Base-by-base conservation (phyloP, 306 rosid species). In the Ormosia semicastrata region DNA sequence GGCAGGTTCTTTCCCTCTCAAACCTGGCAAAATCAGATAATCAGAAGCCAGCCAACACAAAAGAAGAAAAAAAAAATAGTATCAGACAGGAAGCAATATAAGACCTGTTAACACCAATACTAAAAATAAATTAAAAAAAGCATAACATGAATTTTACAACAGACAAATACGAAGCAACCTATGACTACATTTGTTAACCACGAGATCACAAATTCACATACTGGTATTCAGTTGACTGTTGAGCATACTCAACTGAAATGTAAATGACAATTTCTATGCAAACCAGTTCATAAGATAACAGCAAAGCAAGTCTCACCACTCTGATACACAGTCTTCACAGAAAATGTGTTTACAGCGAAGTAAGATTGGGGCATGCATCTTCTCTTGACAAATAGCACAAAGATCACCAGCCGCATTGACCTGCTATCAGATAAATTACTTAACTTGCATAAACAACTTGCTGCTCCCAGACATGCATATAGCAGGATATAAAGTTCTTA, bases 351-450 rank as follows among this genome's bases (percentile, higher is more conserved):
- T 95, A 85, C 99, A 96, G 34, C 94, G 91, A 67, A 96, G 98
- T 56, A 91, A 85, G 81, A 96, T 86, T 52, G 99, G 99, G 60
- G 94, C 89, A 79, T 92, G 98, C 98, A 96, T 96, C 92, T 96
- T 93, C 89, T 96, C 99, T 88, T 96, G 99, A 88, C 99, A 96
- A 89, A 95, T 95, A 41, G 99, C 97, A 83, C 99, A 95, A 46
- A 96, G 88, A 89, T 96, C 99, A 15, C 99, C 98, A 1, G 94
- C 97, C 50, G 97, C 92, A 67, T 77, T 85, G 50, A 92, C 98
- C 99, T 96, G 94, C 58, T 85, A 88, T 85, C 78, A 79, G 29
- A 78, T 78, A 46, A 64, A 60, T 13, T 43, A 52, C 44, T 81
- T 73, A 29, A 75, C 41, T 70, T 64, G n/a, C 54, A 73, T 68